phyloP scores from a whole-genome alignment of 2,329 filamentous ascomycete genomes.

The Fusarium equiseti region DNA sequence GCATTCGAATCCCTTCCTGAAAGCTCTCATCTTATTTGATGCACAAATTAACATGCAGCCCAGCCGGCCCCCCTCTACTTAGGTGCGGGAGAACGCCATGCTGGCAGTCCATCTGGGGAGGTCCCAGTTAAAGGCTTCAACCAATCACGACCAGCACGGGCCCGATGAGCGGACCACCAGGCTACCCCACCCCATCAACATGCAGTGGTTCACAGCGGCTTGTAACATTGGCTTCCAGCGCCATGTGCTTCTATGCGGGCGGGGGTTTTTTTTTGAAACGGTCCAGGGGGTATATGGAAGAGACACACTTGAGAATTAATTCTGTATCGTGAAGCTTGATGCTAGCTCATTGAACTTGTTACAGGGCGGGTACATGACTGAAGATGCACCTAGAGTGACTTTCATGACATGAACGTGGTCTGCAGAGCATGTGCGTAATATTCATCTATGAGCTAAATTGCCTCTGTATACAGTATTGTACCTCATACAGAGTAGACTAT shows the following conservation, averaged over 20 bases:
- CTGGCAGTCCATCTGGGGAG: conserved; percentile 29
- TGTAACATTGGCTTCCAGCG: conserved; percentile 26
- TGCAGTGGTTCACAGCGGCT: conserved; percentile 19
- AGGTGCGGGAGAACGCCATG: conserved; percentile 38
- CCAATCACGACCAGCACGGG: conserved; percentile 29
- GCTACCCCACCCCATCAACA: conserved; percentile 29
- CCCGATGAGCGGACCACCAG: not conserved
- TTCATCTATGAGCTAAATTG: not conserved
- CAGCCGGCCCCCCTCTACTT: not conserved
- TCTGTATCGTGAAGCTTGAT: not conserved
- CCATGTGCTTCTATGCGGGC: conserved; percentile 12
- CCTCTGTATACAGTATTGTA: not conserved
- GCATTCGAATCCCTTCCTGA: conserved; percentile 20
- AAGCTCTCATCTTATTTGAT: conserved; percentile 34
- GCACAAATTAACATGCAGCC: conserved; percentile 26
- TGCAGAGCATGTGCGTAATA: not conserved
- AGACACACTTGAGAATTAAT: not conserved
- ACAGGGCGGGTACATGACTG: not conserved
- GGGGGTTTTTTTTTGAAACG: conserved; percentile 8
- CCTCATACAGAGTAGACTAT: not conserved
- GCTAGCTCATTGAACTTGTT: not conserved
- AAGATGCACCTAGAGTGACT: not conserved
- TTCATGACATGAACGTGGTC: not conserved
- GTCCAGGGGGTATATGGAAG: not conserved
- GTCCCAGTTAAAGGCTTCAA: conserved; percentile 5